Evolutionary conservation across 441 rosid genomes (phyloP).

Genomic region (Manihot esculenta): DNA sequence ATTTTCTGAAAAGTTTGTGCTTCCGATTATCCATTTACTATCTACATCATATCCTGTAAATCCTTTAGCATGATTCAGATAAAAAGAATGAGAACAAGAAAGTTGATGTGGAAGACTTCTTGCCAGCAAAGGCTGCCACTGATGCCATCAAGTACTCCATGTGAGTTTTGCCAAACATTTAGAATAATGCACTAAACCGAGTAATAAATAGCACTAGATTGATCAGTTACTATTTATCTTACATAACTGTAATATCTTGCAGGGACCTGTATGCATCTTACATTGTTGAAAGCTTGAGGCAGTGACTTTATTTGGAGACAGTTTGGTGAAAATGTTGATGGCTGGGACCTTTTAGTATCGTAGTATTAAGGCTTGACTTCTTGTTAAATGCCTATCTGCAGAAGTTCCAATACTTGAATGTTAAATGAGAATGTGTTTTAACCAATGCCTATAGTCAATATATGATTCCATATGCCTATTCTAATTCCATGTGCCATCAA

Average conservation of each 20-base stretch:
- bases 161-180: slow-evolving; percentile 42
- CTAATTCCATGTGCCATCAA: too few species aligned
- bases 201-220: background rate
- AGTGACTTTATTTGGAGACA: slow-evolving; percentile 33
- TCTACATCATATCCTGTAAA: background rate
- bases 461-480: background rate
- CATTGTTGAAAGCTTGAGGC: slow-evolving; percentile 87
- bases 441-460: too few species aligned
- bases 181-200: background rate
- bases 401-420: background rate
- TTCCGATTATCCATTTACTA: background rate
- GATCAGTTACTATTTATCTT: background rate
- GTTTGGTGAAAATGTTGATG: background rate
- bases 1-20: background rate
- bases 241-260: slow-evolving; percentile 22
- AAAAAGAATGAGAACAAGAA: slow-evolving; percentile 98
- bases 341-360: background rate
- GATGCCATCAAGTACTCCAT: slow-evolving; percentile 85
- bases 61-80: slow-evolving; percentile 56
- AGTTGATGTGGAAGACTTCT: slow-evolving; percentile 85
- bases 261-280: slow-evolving; percentile 97
- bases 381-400: slow-evolving; percentile 16
- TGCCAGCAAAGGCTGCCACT: slow-evolving; percentile 74
- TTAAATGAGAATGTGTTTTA: background rate
- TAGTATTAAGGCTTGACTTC: slow-evolving; percentile 8